Evolutionary conservation across 441 rosid genomes (phyloP).

Genomic region (Arabidopsis hybrid): DNA sequence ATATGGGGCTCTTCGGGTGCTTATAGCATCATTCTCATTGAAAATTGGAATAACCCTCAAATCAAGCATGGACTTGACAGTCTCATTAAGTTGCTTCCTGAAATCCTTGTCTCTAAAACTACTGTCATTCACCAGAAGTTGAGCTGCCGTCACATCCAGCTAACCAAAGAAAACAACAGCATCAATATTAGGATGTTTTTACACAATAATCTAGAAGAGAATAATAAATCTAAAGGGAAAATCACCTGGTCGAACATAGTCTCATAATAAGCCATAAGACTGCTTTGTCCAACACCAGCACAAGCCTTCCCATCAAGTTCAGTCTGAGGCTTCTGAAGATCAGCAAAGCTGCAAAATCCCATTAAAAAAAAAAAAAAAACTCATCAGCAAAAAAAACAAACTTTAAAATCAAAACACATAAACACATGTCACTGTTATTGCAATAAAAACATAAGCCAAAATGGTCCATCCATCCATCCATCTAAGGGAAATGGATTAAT

Average conservation of each 20-base stretch:
- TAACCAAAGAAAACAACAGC: slow-evolving; percentile 44
- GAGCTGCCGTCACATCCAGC: slow-evolving; percentile 97
- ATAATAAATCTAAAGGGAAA: neutral
- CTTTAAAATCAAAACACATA: neutral
- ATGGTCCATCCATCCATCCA: slow-evolving; percentile 16
- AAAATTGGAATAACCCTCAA: slow-evolving; percentile 89
- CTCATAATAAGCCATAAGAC: slow-evolving; percentile 97
- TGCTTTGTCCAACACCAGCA: slow-evolving; percentile 98
- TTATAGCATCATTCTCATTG: slow-evolving; percentile 98
- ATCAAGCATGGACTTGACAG: slow-evolving; percentile 71
- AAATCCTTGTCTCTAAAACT: slow-evolving; percentile 87
- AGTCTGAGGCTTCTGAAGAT: slow-evolving; percentile 92
- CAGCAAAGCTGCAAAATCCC: slow-evolving; percentile 73
- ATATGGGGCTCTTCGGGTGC: slow-evolving; percentile 98
- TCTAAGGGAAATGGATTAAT: neutral
- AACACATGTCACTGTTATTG: neutral
- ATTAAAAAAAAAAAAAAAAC: slow-evolving; percentile 8
- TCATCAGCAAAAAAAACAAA: slow-evolving; percentile 23
- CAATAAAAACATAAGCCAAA: slow-evolving; percentile 4
- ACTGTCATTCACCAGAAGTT: slow-evolving; percentile 90
- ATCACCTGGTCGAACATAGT: slow-evolving; percentile 84
- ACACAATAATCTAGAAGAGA: slow-evolving; percentile 25
- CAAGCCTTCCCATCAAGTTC: slow-evolving; percentile 98
- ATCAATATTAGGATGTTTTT: slow-evolving; percentile 4
- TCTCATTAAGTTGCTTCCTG: slow-evolving; percentile 84